These are phyloP conservation scores for Trichoderma oligosporum DNA, from an alignment of 2,329 filamentous ascomycete species.

Conservation along the genomic window DNA sequence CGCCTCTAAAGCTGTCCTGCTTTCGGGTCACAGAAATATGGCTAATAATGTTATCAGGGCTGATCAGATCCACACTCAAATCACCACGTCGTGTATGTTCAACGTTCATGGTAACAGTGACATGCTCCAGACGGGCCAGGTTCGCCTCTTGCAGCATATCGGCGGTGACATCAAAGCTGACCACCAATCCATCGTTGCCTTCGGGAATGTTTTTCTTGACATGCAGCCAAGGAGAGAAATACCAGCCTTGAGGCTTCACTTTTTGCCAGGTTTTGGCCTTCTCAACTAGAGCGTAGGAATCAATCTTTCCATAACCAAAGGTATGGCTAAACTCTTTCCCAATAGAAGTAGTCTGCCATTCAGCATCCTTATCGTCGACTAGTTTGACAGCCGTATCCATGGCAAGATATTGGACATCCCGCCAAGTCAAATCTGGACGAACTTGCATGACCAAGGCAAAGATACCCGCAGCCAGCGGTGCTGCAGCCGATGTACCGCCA, in stretches of 20 bases:
- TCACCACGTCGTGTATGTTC: constrained; percentile 84
- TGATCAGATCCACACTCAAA: constrained; percentile 85
- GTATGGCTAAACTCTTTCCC: constrained; percentile 90
- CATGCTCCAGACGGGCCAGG: constrained; percentile 82
- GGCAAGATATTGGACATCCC: constrained; percentile 89
- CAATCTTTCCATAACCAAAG: constrained; percentile 93
- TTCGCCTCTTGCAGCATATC: constrained; percentile 81
- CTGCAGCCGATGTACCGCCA: constrained; percentile 92
- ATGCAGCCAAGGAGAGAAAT: constrained; percentile 87
- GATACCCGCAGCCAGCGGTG: constrained; percentile 86
- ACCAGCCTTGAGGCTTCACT: constrained; percentile 96
- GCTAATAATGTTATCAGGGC: constrained; percentile 75
- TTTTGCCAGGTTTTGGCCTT: constrained; percentile 78
- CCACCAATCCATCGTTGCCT: constrained; percentile 73
- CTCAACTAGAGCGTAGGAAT: constrained; percentile 81
- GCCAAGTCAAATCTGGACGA: constrained; percentile 84
- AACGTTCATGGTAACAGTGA: constrained; percentile 97
- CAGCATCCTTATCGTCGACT: constrained; percentile 63
- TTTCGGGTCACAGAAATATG: constrained; percentile 75
- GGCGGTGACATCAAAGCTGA: constrained; percentile 75
- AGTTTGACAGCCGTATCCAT: constrained; percentile 76
- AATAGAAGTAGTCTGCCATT: constrained; percentile 77
- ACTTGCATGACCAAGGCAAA: constrained; percentile 83
- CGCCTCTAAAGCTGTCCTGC: constrained; percentile 60
- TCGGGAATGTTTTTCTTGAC: constrained; percentile 84